Evolutionary conservation across 345 rosid genomes (phyloP).

Genomic region (Lumnitzera racemosa): DNA sequence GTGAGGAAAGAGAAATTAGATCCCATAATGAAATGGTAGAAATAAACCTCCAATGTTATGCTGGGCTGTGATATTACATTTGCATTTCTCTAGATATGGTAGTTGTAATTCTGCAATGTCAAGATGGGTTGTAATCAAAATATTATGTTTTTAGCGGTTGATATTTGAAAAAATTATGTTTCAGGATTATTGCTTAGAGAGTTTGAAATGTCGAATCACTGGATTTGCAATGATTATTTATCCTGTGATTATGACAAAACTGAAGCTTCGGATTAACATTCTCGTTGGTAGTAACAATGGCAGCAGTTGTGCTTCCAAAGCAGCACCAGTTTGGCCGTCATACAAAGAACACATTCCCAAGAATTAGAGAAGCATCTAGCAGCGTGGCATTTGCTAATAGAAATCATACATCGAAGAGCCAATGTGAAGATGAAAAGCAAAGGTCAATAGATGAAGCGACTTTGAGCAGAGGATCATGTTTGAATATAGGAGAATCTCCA

Average conservation of each 20-base stretch:
- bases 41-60: no score
- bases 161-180: background rate
- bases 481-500: background rate
- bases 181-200: background rate
- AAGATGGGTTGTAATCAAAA: background rate
- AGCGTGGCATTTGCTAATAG: slow-evolving; percentile 13
- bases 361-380: background rate
- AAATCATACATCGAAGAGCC: slow-evolving; percentile 4
- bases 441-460: background rate
- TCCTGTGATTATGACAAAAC: no score
- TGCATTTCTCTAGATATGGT: no score
- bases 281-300: slow-evolving; percentile 29
- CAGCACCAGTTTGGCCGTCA: slow-evolving; percentile 7
- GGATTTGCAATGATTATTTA: background rate
- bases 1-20: no score
- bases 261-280: background rate
- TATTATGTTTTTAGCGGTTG: background rate
- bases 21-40: no score
- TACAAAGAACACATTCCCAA: slow-evolving; percentile 8
- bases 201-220: background rate
- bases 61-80: no score
- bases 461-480: background rate
- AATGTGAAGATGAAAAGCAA: slow-evolving; percentile 1
- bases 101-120: no score
- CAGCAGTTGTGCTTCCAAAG: slow-evolving; percentile 24